Base-by-base conservation (phyloP, 1,284 basidiomycete genomes). In the Sanghuangporus sanghuang region DNA sequence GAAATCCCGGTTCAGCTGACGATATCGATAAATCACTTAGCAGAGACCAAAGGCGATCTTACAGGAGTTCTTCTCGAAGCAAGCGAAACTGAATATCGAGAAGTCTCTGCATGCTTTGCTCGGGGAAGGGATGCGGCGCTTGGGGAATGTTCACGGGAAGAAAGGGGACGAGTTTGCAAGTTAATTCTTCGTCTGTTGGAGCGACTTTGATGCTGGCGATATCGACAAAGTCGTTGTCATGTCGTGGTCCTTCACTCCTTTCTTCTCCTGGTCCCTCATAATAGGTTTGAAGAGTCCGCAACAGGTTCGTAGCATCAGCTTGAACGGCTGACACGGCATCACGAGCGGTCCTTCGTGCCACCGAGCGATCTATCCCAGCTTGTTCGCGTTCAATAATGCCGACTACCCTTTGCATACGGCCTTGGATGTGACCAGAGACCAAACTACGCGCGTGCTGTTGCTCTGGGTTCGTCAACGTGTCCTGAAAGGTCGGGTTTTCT, bases 71-170 rank as follows among this genome's bases (percentile, higher is more conserved):
- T 65, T 89, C 88, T 39, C 89, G 77, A 46, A 91, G 72, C 0
- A 91, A 77, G 36, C 89, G 81, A 69, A 89, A 91, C 67, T 90
- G 86, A 2, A 86, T 79, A 61, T 91, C 89, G 6, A 89, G 71
- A n/a, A 85, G 72, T 11, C 82, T 75, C 59, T 86, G 78, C 81
- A 89, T 86, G 32, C 82, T 83, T 14, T 78, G 77, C 5, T 72
- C 63, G 0, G 81, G 80, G 32, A 79, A 76, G 61, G 81, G 85
- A 69, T 91, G 89, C 0, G 84, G 87, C 0, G 86, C 87, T 6
- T 73, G 77, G 21, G 76, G 77, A 2, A 88, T 69, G 67, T 82
- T 86, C 1, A 77, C 79, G 0, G 89, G 89, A 0, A 90, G 71
- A 68, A 81, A 89, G 0, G 86, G 81, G 0, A 75, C 70, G 12